phyloP scores from a whole-genome alignment of 805 yeast genomes.

The Lachancea dasiensis region DNA sequence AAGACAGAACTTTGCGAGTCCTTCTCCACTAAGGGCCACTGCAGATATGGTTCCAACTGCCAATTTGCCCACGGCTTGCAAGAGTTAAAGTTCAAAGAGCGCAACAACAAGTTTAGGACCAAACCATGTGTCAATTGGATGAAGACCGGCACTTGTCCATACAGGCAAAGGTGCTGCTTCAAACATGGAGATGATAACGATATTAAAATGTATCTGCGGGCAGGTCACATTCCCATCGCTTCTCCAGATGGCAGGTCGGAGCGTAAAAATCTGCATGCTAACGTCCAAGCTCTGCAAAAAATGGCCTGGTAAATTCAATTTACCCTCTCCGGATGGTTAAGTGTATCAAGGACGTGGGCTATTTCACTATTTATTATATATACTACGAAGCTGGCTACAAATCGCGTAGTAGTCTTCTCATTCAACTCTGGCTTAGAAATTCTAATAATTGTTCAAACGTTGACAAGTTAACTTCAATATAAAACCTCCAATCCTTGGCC shows the following conservation, averaged over 20 bases:
- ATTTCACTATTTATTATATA: no score
- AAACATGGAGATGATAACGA: slow-evolving; percentile 56
- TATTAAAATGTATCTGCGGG: slow-evolving; percentile 25
- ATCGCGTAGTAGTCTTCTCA: background rate
- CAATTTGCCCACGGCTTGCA: slow-evolving; percentile 88
- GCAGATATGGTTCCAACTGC: slow-evolving; percentile 88
- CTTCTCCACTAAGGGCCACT: slow-evolving; percentile 58
- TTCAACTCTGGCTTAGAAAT: background rate
- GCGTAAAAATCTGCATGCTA: slow-evolving; percentile 26
- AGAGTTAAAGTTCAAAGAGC: slow-evolving; percentile 64
- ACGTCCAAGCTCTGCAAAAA: slow-evolving; percentile 27
- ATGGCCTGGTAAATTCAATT: slow-evolving; percentile 19
- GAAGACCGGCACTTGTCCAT: slow-evolving; percentile 74
- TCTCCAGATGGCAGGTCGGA: background rate
- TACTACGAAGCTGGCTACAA: no score
- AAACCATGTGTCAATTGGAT: slow-evolving; percentile 89
- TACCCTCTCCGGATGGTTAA: background rate
- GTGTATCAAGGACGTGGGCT: no score
- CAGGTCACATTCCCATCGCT: slow-evolving; percentile 14
- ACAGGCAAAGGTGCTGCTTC: slow-evolving; percentile 89
- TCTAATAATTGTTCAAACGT: background rate
- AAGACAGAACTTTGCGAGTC: slow-evolving; percentile 88
- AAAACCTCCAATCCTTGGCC: no score
- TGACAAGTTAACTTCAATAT: background rate
- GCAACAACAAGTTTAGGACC: slow-evolving; percentile 78